Conservation (phyloP, 495 filamentous ascomycete genomes). For the Penicillium coprophilum region DNA sequence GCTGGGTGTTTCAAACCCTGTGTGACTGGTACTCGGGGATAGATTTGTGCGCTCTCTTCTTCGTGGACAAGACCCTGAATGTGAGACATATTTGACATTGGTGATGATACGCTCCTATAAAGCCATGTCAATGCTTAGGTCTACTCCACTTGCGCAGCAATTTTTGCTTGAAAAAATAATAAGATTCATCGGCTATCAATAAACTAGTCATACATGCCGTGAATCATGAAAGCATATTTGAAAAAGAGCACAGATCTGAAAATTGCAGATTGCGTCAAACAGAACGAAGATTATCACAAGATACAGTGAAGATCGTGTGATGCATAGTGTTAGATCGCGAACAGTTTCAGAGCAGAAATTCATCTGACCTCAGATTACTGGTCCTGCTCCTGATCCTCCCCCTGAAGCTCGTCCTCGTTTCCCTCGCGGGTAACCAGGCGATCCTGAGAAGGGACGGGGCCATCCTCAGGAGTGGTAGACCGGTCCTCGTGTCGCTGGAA, state of each 20-base stretch:
- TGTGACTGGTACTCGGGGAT: no score
- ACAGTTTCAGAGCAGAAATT: not conserved
- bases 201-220: not conserved
- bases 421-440: no score
- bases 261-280: not conserved
- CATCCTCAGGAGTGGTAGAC: not conserved
- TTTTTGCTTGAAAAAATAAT: not conserved
- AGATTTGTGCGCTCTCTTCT: no score
- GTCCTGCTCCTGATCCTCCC: not conserved
- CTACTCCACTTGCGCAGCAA: no score
- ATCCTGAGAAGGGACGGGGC: not conserved
- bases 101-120: no score
- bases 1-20: no score
- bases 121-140: no score
- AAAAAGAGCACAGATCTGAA: not conserved
- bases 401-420: not conserved
- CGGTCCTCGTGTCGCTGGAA: not conserved
- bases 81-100: no score
- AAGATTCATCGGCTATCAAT: not conserved
- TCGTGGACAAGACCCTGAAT: no score
- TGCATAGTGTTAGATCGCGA: not conserved
- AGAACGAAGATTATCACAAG: not conserved
- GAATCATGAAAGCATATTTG: not conserved
- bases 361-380: not conserved
- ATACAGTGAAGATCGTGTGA: not conserved